Evolutionary conservation across 768 basidiomycete genomes (phyloP), one percentile per base, ranked within the genome.

Genomic region (Tephrocybe sp.): DNA sequence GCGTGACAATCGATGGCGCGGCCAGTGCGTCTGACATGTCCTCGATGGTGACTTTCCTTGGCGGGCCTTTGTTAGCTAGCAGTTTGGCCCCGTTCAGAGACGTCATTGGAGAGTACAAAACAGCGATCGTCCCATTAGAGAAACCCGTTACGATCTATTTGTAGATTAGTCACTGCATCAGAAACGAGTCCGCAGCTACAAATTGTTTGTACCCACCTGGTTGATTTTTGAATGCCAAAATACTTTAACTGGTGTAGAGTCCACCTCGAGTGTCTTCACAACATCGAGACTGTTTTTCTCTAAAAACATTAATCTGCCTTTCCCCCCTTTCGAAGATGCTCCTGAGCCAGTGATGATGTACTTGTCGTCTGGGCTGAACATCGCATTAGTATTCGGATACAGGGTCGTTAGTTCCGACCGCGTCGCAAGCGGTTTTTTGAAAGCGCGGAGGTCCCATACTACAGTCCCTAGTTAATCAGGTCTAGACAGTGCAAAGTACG

Each of bases 211-310:
- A 63, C 84, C 58, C 54, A 89, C 91, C 79, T 97, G 92, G 73
- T 99, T 99, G 75, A 99, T 98, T 69, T 90, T 91, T 5, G 91
- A 82, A 71, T 97, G 97, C 97, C 97, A 99, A 22, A 79, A 69
- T 2, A 97, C 90, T 61, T 86, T 88, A 49, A 99, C 90, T 9
- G 97, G 93, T 29, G 84, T 88, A 21, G 84, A 76, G 37, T 84
- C 84, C 59, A 89, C 80, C 48, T 76, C 80, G 37, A 92, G 58
- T 36, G 77, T 75, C 68, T 86, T 86, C 45, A 74, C 82, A 41
- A 84, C 77, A 52, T 84, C 83, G 37, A 97, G 69, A 31, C 75
- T 78, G 49, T 85, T 80, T 62, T 85, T 85, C 50, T 73, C 73
- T 67, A 97, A 62, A 60, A 95, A 84, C 49, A 89, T 66, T 47